phyloP scores from a whole-genome alignment of 2,329 filamentous ascomycete genomes.

The Fusarium sororula region DNA sequence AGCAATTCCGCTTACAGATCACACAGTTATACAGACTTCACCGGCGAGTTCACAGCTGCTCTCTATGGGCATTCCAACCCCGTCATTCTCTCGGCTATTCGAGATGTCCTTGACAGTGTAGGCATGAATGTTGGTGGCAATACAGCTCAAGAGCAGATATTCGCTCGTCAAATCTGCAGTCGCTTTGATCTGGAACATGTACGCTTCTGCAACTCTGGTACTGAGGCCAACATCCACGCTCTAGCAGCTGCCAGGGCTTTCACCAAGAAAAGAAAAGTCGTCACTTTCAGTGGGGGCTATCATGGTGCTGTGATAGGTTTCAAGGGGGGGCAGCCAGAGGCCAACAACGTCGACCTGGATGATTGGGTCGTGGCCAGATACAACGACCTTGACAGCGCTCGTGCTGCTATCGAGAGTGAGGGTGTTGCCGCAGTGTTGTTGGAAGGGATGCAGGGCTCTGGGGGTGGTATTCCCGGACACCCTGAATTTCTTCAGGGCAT shows the following conservation, averaged over 20 bases:
- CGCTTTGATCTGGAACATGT: conserved; percentile 66
- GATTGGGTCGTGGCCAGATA: conserved; percentile 70
- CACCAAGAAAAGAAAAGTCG: conserved; percentile 56
- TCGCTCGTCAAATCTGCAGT: conserved; percentile 61
- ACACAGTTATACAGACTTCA: conserved; percentile 64
- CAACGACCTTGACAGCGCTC: conserved; percentile 64
- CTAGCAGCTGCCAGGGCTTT: conserved; percentile 62
- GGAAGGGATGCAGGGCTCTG: conserved; percentile 72
- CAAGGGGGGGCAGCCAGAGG: conserved; percentile 44
- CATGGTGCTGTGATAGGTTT: conserved; percentile 52
- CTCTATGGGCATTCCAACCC: conserved; percentile 73
- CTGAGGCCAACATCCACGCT: conserved; percentile 70
- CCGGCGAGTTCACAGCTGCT: conserved; percentile 71
- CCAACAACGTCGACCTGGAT: conserved; percentile 58
- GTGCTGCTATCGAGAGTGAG: conserved; percentile 52
- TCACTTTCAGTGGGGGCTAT: conserved; percentile 58
- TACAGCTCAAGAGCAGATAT: conserved; percentile 59
- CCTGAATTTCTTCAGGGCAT: conserved; percentile 62
- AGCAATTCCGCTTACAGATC: neutral
- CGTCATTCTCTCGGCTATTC: conserved; percentile 59
- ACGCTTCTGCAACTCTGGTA: conserved; percentile 72
- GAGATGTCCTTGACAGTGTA: conserved; percentile 52
- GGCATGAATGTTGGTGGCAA: conserved; percentile 66
- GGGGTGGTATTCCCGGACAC: conserved; percentile 63
- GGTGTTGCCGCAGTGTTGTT: conserved; percentile 71